Percentiles rank a stretch among this genome's conserved stretches.
phyloP scores from a whole-genome alignment of 495 filamentous ascomycete genomes.

The Aspergillus bertholletiae region DNA sequence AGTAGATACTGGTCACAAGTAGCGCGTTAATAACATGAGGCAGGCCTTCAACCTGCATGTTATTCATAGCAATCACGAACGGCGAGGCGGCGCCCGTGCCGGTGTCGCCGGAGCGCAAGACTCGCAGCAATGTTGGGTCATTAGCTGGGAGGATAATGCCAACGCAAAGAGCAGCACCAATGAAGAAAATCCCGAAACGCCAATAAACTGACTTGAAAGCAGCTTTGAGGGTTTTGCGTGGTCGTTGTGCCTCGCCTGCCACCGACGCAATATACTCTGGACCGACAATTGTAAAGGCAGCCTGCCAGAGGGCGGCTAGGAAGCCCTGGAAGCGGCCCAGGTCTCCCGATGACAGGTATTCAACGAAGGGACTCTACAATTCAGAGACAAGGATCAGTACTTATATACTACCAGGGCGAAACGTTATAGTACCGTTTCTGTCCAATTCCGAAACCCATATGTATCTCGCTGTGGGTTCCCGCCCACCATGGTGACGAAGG shows the following conservation, averaged over 20 bases:
- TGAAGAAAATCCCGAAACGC: constrained; percentile 69
- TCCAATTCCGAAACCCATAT: constrained; percentile 67
- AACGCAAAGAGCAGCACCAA: constrained; percentile 63
- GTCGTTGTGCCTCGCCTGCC: constrained; percentile 71
- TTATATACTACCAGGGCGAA: too few relatives aligned
- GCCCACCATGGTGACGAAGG: constrained; percentile 59
- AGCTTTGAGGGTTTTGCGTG: constrained; percentile 43
- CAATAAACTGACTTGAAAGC: constrained; percentile 73
- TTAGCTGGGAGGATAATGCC: constrained; percentile 64
- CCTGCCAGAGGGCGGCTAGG: constrained; percentile 59
- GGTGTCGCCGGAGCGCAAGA: constrained; percentile 60
- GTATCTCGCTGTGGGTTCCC: constrained; percentile 65
- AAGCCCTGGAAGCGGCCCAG: constrained; percentile 70
- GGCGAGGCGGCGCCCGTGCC: constrained; percentile 61
- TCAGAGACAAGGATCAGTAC: too few relatives aligned
- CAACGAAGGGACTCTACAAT: constrained; percentile 23
- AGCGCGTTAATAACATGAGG: constrained; percentile 74
- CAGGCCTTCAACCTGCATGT: constrained; percentile 59
- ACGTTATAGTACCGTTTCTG: constrained; percentile 10
- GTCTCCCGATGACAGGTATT: constrained; percentile 54
- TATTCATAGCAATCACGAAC: constrained; percentile 79
- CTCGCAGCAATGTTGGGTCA: constrained; percentile 51
- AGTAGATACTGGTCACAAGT: constrained; percentile 68
- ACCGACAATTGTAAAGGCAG: constrained; percentile 37
- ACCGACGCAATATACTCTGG: constrained; percentile 79